Base-by-base conservation (phyloP, 2,329 filamentous ascomycete species). In the Botrytis byssoidea region DNA sequence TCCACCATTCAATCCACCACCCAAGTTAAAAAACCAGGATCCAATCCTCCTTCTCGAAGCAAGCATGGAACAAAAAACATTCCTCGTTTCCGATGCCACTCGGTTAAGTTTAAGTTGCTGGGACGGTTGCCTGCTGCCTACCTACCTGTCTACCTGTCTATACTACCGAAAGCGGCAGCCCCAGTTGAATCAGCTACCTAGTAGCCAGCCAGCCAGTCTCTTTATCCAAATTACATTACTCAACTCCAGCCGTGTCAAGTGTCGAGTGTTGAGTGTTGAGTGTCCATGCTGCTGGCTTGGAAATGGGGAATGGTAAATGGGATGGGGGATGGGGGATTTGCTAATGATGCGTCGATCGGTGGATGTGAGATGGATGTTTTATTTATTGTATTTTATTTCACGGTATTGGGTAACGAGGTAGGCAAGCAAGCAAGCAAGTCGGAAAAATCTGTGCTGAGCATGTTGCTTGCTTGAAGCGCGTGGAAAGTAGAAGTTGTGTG, bases 41-140 rank as follows among this genome's bases (percentile, higher is more conserved):
- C 25, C 25, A 29, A 64, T 64, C 61, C 61, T 64, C 61, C 61
- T 48, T 48, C 37, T 64, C 61, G 61, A 64, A 64, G 37, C 37
- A 64, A 64, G 37, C 37, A 12, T 64, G 60, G 60, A 40, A 63
- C 7, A n/a, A n/a, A 14, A 51, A 7, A 0, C 20, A 5, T 51
- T 51, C 20, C 46, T 25, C 46, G 18, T 20, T 59, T 32, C 18
- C 35, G 42, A 16, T 18, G 16, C 42, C 1, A 22, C 37, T 37
- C 59, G 35, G 25, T 61, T 40, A 40, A 40, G 37, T 40, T 61
- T 40, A 40, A 40, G 37, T 40, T 61, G 14, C 61, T 29, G 61
- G 25, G 25, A 64, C 44, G 29, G 64, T 51, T 67, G 64, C 64
- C 64, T 67, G 64, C 32, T 67, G 64, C 64, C 64, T 66, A 35